These are phyloP conservation scores for Aspergillus sergii DNA, from an alignment of 2,329 filamentous ascomycete species.

Conservation along the genomic window DNA sequence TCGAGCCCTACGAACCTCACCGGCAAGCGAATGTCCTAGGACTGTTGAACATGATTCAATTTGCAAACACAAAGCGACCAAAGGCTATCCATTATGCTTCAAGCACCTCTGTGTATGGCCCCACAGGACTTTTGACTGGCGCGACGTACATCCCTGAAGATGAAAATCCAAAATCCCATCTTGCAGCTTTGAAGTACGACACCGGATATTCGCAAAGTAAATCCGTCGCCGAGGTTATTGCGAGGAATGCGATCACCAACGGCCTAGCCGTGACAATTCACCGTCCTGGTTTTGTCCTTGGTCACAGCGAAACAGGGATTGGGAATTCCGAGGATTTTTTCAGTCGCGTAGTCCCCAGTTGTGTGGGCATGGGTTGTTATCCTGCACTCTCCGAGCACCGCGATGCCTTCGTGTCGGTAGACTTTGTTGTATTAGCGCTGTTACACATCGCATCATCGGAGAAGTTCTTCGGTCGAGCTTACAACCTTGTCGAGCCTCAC, in stretches of 20 bases:
- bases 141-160: conserved; percentile 6
- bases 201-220: conserved; percentile 19
- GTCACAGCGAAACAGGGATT: conserved; percentile 16
- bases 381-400: conserved; percentile 4
- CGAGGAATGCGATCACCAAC: conserved; percentile 18
- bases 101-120: conserved; percentile 13
- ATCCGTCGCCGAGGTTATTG: conserved; percentile 17
- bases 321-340: conserved; percentile 11
- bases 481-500: conserved; percentile 14
- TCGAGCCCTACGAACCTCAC: conserved; percentile 10
- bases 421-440: conserved; percentile 12
- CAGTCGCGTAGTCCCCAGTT: conserved; percentile 14
- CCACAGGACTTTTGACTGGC: conserved; percentile 4
- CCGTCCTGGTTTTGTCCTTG: conserved; percentile 15
- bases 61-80: conserved; percentile 4
- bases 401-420: conserved; percentile 11
- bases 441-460: conserved; percentile 10
- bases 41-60: conserved; percentile 8
- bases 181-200: conserved; percentile 1
- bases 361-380: conserved; percentile 13
- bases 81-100: conserved; percentile 18
- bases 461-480: conserved; percentile 11
- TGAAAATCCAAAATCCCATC: conserved; percentile 1
- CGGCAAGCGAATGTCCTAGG: conserved; percentile 8
- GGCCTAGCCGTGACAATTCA: conserved; percentile 18